Conservation (phyloP, 2,329 filamentous ascomycete genomes). For the Biscogniauxia sp. region DNA sequence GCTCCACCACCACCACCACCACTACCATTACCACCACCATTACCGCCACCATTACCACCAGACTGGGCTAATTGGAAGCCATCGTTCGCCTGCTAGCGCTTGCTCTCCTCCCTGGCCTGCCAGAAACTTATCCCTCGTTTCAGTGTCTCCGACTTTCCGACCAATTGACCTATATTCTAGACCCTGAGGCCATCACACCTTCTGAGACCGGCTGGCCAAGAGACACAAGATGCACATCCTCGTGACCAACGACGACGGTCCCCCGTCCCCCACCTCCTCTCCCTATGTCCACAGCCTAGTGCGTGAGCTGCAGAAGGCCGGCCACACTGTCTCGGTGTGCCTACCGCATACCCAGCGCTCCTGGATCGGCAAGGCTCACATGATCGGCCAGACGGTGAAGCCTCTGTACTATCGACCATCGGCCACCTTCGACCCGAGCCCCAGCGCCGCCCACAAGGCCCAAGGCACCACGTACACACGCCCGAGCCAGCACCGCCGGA, state of each 20-base stretch:
- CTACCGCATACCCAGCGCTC: slow-evolving; percentile 89
- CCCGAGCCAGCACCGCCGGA: slow-evolving; percentile 9
- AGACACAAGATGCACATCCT: slow-evolving; percentile 56
- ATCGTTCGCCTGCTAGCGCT: neutral
- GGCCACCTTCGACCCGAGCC: slow-evolving; percentile 34
- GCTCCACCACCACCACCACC: neutral
- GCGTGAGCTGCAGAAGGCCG: slow-evolving; percentile 66
- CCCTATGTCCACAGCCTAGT: slow-evolving; percentile 78
- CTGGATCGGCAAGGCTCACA: slow-evolving; percentile 98
- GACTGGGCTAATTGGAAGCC: slow-evolving; percentile 5
- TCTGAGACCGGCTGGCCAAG: neutral
- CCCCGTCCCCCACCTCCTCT: slow-evolving; percentile 73
- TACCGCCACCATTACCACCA: neutral
- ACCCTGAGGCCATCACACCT: neutral
- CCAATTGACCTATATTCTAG: neutral
- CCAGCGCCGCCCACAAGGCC: slow-evolving; percentile 39
- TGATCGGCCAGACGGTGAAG: slow-evolving; percentile 84
- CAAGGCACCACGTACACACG: slow-evolving; percentile 63
- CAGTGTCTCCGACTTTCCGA: neutral
- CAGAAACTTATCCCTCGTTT: slow-evolving; percentile 2
- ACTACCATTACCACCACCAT: no score
- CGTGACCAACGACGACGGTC: slow-evolving; percentile 77
- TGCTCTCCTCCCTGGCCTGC: neutral
- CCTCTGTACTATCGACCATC: slow-evolving; percentile 76
- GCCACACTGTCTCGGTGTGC: slow-evolving; percentile 87